Evolutionary conservation across 768 basidiomycete species (phyloP), one percentile per base, ranked within the genome.

Genomic region (Kwoniella mangroviensis): DNA sequence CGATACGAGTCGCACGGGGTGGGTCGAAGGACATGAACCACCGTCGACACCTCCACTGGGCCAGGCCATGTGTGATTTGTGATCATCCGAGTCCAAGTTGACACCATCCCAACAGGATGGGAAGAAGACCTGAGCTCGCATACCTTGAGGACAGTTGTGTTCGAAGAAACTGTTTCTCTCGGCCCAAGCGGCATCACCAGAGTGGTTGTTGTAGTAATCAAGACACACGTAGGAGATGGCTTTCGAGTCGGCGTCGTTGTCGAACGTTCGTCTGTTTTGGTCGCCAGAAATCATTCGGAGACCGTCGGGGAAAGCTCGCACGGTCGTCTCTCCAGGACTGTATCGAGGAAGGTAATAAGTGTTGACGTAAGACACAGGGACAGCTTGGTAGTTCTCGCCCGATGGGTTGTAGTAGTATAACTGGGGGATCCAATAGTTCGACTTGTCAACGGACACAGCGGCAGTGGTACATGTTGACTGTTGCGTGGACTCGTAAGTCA

Each of bases 71-170:
- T 85, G 84, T 0, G 79, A 80, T 58, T 67, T 68, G 72, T 85
- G 84, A 34, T 82, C 74, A 40, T 80, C 61, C 26, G 80, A 83
- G 63, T 83, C 81, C 21, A 84, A 78, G 69, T 83, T 75, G 45
- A 77, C 73, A 51, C 84, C 84, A 65, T 85, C 78, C 83, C 84
- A 84, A 74, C 82, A 85, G 1, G 72, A 70, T n/a, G 82, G 80
- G 78, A 85, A 85, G 72, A 82, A 80, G 70, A 84, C 80, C 73
- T 85, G 83, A 42, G 81, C 79, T 53, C 84, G 62, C 75, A 85
- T 79, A 45, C 82, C 81, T 22, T 77, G 65, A 2, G 83, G 79
- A 75, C 84, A 85, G 67, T 81, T 79, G 67, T 82, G 81, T 21
- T 75, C 59, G 79, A 84, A 83, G 76, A 84, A 83, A 57, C 55